phyloP scores from a whole-genome alignment of 768 basidiomycete species.

The Tulasnella sp. region DNA sequence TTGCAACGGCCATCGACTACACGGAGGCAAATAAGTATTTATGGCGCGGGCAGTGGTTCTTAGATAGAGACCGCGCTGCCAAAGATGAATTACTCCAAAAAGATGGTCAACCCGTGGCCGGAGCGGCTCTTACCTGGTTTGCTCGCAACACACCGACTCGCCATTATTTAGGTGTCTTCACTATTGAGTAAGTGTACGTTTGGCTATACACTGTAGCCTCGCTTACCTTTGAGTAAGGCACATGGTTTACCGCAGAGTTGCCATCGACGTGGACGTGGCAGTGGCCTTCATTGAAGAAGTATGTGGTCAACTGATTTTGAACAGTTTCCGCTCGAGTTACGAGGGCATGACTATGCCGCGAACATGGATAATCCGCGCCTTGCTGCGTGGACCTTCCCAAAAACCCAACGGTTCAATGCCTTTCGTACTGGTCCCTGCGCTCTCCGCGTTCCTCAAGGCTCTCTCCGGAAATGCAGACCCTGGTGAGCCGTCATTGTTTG shows the following conservation, averaged over 20 bases:
- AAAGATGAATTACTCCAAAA: background rate
- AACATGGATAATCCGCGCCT: constrained; percentile 13
- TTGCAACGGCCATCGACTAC: constrained; percentile 10
- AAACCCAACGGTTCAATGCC: background rate
- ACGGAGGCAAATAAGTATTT: background rate
- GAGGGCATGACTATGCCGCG: background rate
- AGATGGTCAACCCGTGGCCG: background rate
- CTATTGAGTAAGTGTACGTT: background rate
- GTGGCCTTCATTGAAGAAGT: constrained; percentile 12
- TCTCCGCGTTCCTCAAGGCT: background rate
- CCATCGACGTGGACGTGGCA: background rate
- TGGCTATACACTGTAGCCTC: background rate
- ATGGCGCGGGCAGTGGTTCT: background rate
- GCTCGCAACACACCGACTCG: background rate
- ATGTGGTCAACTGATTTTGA: constrained; percentile 7
- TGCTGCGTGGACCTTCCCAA: background rate
- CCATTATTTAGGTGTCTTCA: background rate
- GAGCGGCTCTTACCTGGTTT: background rate
- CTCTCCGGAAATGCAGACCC: background rate
- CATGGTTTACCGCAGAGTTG: background rate
- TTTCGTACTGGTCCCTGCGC: background rate
- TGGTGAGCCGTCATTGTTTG: background rate
- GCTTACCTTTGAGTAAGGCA: background rate
- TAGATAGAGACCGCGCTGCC: background rate
- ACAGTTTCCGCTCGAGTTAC: background rate